These are phyloP conservation scores for Leucocoprinus birnbaumii DNA, from an alignment of 768 basidiomycete species.

Conservation along the genomic window DNA sequence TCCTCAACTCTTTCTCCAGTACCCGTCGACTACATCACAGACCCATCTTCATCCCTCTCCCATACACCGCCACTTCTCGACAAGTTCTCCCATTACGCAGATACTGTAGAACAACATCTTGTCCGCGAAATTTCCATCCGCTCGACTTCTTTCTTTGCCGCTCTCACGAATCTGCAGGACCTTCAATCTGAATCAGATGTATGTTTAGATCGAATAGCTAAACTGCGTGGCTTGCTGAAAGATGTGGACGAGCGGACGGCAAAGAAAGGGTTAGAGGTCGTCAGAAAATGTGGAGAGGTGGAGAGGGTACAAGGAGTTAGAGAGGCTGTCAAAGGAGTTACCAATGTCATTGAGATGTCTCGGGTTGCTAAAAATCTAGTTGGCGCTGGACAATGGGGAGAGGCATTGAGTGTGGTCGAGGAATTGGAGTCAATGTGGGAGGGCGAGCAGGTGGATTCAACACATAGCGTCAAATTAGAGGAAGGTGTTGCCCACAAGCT, in stretches of 20 bases:
- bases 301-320: constrained; percentile 57
- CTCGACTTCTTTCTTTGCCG: constrained; percentile 93
- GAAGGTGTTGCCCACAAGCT: constrained; percentile 6
- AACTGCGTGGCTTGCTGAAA: constrained; percentile 66
- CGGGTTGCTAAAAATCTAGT: constrained; percentile 71
- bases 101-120: constrained; percentile 93
- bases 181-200: constrained; percentile 86
- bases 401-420: constrained; percentile 75
- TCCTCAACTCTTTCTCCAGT: constrained; percentile 19
- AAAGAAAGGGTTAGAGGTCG: constrained; percentile 73
- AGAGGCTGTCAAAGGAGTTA: constrained; percentile 61
- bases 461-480: not conserved
- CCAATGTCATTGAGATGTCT: constrained; percentile 75
- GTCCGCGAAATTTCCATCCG: constrained; percentile 89
- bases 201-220: constrained; percentile 73
- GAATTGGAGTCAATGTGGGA: constrained; percentile 62
- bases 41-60: constrained; percentile 56
- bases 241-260: constrained; percentile 79
- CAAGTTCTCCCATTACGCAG: constrained; percentile 87
- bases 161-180: constrained; percentile 90
- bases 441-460: constrained; percentile 3
- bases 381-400: constrained; percentile 84
- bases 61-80: constrained; percentile 78
- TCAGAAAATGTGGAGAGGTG: constrained; percentile 61
- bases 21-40: constrained; percentile 27